Base-by-base conservation (phyloP, 192 early-diverging fungal genomes). In the Cetraspora pellucida region DNA sequence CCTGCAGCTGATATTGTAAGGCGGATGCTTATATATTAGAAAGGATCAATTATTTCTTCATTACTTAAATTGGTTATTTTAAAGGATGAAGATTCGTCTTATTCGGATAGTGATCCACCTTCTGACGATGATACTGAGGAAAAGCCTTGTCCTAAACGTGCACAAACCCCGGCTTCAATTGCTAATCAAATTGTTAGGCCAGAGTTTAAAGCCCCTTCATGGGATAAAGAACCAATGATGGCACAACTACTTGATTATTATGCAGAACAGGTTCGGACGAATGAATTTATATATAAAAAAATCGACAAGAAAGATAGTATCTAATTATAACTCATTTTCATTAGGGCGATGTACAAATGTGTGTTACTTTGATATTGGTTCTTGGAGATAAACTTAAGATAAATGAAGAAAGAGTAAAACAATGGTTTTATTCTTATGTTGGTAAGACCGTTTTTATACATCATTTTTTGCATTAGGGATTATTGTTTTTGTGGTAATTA, bases 271-370 rank as follows among this genome's bases (percentile, higher is more conserved):
- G 89, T 91, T 75, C n/a, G 45, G 4, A 55, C 16, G 17, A 19
- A 19, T 21, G 13, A 46, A 28, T 55, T 80, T 68, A 50, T 30
- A 5, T 14, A 19, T 28, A 64, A 30, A 46, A 45, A 67, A n/a
- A 25, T 80, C 2, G 9, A 6, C 3, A 71, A 17, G 27, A 57
- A 59, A n/a, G 19, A 54, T n/a, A 21, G 25, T 37, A 25, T 43
- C 5, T 17, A 9, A 54, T 59, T 30, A 28, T 75, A 37, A 44
- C 47, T 78, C 30, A 31, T 64, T 63, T 46, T 49, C 43, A 47
- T 44, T 55, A 81, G 80, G 91, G 89, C 13, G 91, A 94, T 72
- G 90, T 93, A 2, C 93, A 94, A 72, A 94, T 93, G 91, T 93
- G 91, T 81, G 90, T 91, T 6, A 88, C 91, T 9, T 84, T 94